A percentile compares a stretch with the other conserved stretches of the same genome.
These are phyloP conservation scores for Diaporthe ilicicola DNA, from an alignment of 2,329 filamentous ascomycete species.

Conservation along the genomic window DNA sequence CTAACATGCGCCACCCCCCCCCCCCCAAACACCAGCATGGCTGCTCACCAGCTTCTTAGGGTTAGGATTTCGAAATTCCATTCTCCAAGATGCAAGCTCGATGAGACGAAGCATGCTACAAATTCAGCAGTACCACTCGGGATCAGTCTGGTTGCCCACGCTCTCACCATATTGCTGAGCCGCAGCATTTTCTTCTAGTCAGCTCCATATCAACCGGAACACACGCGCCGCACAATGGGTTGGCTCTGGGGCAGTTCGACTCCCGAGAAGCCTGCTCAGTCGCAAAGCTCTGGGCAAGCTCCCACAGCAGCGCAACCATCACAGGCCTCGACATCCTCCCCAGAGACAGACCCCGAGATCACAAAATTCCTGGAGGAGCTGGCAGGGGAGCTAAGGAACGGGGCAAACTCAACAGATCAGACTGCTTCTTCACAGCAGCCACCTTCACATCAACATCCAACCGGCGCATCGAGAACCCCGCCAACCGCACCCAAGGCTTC, in stretches of 20 bases:
- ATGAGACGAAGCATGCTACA: not conserved
- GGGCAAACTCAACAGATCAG: not conserved
- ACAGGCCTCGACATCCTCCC: slow-evolving; percentile 22
- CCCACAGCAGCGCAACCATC: slow-evolving; percentile 27
- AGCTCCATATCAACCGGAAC: not conserved
- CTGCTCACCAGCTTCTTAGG: not conserved
- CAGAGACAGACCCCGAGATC: slow-evolving; percentile 57
- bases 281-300: slow-evolving; percentile 33
- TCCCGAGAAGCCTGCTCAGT: slow-evolving; percentile 42
- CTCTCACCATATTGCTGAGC: not conserved
- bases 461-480: slow-evolving; percentile 43
- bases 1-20: not conserved
- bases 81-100: not conserved
- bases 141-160: not conserved
- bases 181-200: not conserved
- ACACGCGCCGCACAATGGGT: slow-evolving; percentile 56
- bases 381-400: slow-evolving; percentile 18
- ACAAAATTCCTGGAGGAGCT: slow-evolving; percentile 57
- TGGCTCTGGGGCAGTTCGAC: slow-evolving; percentile 66
- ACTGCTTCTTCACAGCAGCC: not conserved
- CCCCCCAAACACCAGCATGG: not conserved
- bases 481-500: slow-evolving; percentile 38
- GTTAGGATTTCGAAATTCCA: slow-evolving; percentile 13
- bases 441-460: slow-evolving; percentile 23
- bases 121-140: not conserved